Evolutionary conservation across 2,329 filamentous ascomycete species (phyloP).

Genomic region (Ascocoryne sarcoides): DNA sequence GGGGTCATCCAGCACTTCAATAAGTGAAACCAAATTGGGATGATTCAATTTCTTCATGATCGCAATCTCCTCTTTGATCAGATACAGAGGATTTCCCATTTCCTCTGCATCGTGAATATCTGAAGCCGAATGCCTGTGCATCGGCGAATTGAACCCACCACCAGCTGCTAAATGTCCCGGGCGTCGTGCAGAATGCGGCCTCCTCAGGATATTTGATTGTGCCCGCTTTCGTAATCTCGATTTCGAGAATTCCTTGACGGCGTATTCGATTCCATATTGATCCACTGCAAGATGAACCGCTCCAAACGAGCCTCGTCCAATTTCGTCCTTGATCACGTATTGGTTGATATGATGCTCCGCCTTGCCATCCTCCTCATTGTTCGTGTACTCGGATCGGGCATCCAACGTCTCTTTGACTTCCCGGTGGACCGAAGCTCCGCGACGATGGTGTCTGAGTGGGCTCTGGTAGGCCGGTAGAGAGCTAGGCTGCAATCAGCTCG

Average conservation of each 20-base stretch:
- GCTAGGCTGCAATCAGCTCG: slow-evolving; percentile 30
- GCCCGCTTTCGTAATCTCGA: slow-evolving; percentile 79
- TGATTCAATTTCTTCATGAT: slow-evolving; percentile 99
- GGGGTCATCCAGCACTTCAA: slow-evolving; percentile 92
- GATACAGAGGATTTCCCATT: slow-evolving; percentile 62
- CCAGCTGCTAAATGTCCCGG: slow-evolving; percentile 38
- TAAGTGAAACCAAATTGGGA: slow-evolving; percentile 82
- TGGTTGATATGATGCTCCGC: slow-evolving; percentile 88
- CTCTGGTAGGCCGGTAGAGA: slow-evolving; percentile 42
- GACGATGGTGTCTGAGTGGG: slow-evolving; percentile 56
- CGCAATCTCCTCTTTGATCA: slow-evolving; percentile 93
- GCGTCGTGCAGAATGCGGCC: slow-evolving; percentile 44
- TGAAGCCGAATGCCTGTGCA: slow-evolving; percentile 45
- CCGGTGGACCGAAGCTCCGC: slow-evolving; percentile 49
- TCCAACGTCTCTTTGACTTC: slow-evolving; percentile 82
- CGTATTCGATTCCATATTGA: slow-evolving; percentile 88
- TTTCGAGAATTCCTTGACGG: slow-evolving; percentile 97
- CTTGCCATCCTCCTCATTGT: slow-evolving; percentile 71
- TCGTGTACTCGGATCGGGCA: slow-evolving; percentile 78
- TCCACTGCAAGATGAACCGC: slow-evolving; percentile 85
- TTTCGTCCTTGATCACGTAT: slow-evolving; percentile 89
- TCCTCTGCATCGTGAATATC: slow-evolving; percentile 48
- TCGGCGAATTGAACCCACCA: slow-evolving; percentile 33
- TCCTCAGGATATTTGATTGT: slow-evolving; percentile 77
- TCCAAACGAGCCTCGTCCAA: slow-evolving; percentile 92